phyloP scores from a whole-genome alignment of 352 stramenopile genomes.

The Pythium rishiriense region DNA sequence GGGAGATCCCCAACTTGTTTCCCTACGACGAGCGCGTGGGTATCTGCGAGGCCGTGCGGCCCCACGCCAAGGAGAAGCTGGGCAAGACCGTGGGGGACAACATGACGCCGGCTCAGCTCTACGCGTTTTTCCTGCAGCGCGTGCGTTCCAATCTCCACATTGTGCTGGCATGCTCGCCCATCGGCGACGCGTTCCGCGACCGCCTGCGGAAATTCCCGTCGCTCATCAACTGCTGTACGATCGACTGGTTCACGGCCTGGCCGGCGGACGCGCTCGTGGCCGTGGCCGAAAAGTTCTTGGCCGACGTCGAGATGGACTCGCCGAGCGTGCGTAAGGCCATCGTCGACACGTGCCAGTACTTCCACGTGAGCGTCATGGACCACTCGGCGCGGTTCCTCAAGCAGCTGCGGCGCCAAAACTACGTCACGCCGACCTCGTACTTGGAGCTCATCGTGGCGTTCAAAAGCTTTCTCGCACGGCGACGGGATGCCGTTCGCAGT shows the following conservation, averaged over 20 bases:
- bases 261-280: conserved; percentile 91
- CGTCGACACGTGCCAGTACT: conserved; percentile 92
- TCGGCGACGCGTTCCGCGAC: conserved; percentile 94
- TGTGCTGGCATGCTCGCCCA: conserved; percentile 93
- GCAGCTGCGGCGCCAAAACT: conserved; percentile 89
- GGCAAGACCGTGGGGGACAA: conserved; percentile 89
- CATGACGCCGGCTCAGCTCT: conserved; percentile 91
- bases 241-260: conserved; percentile 97
- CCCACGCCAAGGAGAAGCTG: conserved; percentile 91
- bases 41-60: conserved; percentile 89
- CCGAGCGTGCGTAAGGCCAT: conserved; percentile 70
- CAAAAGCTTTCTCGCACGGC: conserved; percentile 86
- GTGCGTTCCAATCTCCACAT: conserved; percentile 93
- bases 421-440: conserved; percentile 95
- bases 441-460: conserved; percentile 94
- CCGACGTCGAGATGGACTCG: conserved; percentile 89
- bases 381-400: conserved; percentile 86
- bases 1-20: conserved; percentile 96
- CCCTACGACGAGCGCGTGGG: conserved; percentile 90
- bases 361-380: conserved; percentile 90
- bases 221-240: conserved; percentile 97
- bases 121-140: conserved; percentile 92
- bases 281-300: conserved; percentile 92
- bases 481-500: conserved; percentile 79
- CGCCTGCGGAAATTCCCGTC: conserved; percentile 94